Evolutionary conservation across 495 filamentous ascomycete genomes (phyloP), one percentile per base, ranked within the genome.

Genomic region (Tuber umbilicatum): DNA sequence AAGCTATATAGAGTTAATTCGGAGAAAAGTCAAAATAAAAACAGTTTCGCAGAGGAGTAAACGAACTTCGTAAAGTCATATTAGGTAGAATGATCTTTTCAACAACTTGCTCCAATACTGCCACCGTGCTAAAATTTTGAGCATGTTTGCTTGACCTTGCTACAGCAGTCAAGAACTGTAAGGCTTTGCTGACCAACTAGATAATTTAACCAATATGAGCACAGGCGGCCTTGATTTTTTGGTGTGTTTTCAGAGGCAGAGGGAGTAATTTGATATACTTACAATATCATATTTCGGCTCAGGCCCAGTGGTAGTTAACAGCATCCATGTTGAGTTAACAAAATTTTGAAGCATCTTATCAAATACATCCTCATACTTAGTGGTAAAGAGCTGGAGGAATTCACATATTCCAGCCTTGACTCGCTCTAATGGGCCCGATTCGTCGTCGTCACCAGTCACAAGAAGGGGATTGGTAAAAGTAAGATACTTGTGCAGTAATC

Each of bases 81-180:
- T 97, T 99, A 45, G 96, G 96, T 72, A 99, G 84, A 68, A 99
- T 90, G 39, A 97, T 96, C 84, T 96, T 96, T 83, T 97, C 92
- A 45, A 97, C 91, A 38, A 99, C 91, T 80, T 97, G 90, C 38
- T 87, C 86, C 72, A 97, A 84, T 3, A 90, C 90, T 23, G 85
- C 86, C 75, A 91, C 89, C 74, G 91, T 89, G 84, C 94, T 93
- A 90, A 99, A 99, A 75, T 89, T 87, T 72, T 89, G 85, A 0
- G 95, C 93, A 84, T 97, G 93, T 73, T 90, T 86, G 16, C 86
- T 85, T 73, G 91, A 91, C 72, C 89, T 87, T 37, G 93, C 91
- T 64, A 97, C 91, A 17, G 94, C 92, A 2, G 94, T 98, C 82
- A 99, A 85, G 84, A 98, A 99, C 73, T 97, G 91, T 70, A 99